Base-by-base conservation (phyloP, 441 rosid species). In the Cnidoscolus chayamansa region DNA sequence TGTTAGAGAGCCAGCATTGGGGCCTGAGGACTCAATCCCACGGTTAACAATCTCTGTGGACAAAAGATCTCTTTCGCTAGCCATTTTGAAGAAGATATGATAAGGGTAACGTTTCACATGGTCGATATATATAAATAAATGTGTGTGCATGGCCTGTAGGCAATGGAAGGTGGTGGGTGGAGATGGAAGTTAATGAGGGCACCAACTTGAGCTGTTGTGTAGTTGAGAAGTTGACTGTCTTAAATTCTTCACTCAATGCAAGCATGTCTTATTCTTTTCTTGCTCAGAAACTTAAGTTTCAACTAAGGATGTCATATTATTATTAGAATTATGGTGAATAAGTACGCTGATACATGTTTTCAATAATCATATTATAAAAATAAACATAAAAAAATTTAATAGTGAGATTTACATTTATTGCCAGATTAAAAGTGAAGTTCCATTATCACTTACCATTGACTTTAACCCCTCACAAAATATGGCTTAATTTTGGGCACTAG, bases 31-130 rank as follows among this genome's bases (percentile, higher is more conserved):
- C 76, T 91, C 87, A 25, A 90, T 82, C 81, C 98, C 97, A 54
- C 90, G 87, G 87, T 89, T 86, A 13, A 94, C 91, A 30, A 91
- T 94, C 82, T 94, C 97, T 0, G 98, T 90, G 0, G 97, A 89
- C 77, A 94, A 77, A 32, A 90, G 87, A 82, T 90, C 91, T 78
- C 86, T 93, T 74, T 94, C 96, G 9, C 59, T 78, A n/a, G 84
- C 82, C 90, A 89, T 87, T 19, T 51, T 32, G 0, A 11, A 35
- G 16, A 40, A 40, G 45, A 40, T 40, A 6, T 40, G 30, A 13
- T 62, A 15, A 7, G 11, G 10, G 20, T 31, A 15, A 4, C 25
- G 20, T 5, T 2, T 25, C 11, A 7, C 1, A 11, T n/a, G 9
- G 6, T 40, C 45, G 50, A 45, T 53, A 43, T 72, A 78, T 72